Base-by-base conservation (phyloP, 371 early-diverging fungal species). In the Actinomucor elegans region DNA sequence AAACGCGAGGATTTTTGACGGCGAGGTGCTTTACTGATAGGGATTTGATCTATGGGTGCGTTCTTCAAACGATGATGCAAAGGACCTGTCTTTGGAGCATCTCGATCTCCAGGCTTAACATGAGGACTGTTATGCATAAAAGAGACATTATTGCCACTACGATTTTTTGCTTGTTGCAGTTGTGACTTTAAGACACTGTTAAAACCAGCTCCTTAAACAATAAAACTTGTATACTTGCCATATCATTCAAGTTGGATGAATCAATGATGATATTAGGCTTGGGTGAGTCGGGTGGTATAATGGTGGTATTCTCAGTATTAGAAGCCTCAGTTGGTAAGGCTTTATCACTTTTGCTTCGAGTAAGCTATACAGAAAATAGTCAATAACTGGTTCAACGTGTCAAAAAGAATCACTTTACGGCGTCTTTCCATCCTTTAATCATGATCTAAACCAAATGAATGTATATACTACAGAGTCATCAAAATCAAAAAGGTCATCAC, bases 1-100 rank as follows among this genome's bases (percentile, higher is more conserved):
- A 93, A 91, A 26, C 93, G 74, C 6, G 91, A 91, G 5, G 92
- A 91, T 54, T 89, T 76, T 57, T 93, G 91, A 36, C 93, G 77
- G 38, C 88, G 80, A 17, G 93, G 93, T 5, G 87, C 83, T 75
- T 90, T 91, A 65, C 85, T 82, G 66, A 88, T 79, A 26, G 90
- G 90, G 34, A 90, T 89, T 29, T 84, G 76, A 61, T 91, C 90
- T 62, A 89, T 90, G 6, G 89, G 85, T 9, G 87, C 73, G 51
- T 84, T 86, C 57, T 92, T 92, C 41, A 92, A 63, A 58, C 90
- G 76, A 46, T 58, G 58, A 59, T 79, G 85, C 24, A 91, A 56
- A 15, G 91, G 81, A 11, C 88, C 90, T 42, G 84, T 84, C 69
- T 89, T 89, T 4, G 90, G 90, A 20, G 52, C 52, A 43, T 66